phyloP scores from a whole-genome alignment of 2,329 filamentous ascomycete genomes.

The Podosphaera fusca region DNA sequence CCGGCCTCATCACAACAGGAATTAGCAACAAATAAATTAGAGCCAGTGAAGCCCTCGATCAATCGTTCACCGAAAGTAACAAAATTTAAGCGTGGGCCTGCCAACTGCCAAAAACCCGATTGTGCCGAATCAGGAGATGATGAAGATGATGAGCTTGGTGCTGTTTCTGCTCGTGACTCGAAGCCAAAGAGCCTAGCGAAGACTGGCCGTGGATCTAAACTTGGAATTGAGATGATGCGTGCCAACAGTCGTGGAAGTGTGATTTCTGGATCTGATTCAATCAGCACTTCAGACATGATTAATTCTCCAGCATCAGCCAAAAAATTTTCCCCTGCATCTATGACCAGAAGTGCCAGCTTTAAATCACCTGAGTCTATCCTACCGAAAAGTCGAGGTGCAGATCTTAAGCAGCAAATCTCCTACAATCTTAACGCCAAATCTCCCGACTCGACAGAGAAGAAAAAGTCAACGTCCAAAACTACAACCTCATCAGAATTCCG shows the following conservation, averaged over 20 bases:
- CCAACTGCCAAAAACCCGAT: background rate
- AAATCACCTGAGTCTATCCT: too few species aligned
- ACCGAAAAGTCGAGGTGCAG: too few species aligned
- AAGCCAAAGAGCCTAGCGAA: constrained; percentile 28
- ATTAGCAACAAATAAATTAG: too few species aligned
- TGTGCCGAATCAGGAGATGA: constrained; percentile 62
- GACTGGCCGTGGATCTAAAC: constrained; percentile 55
- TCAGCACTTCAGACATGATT: constrained; percentile 8
- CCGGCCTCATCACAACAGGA: background rate
- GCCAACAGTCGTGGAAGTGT: constrained; percentile 84
- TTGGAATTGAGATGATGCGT: constrained; percentile 94
- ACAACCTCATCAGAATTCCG: too few species aligned
- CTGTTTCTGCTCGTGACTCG: constrained; percentile 19
- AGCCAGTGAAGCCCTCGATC: too few species aligned
- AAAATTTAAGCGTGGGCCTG: too few species aligned
- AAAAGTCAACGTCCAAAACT: too few species aligned
- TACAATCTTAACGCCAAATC: too few species aligned
- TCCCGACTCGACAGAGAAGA: too few species aligned
- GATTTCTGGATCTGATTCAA: constrained; percentile 13
- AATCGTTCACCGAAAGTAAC: too few species aligned
- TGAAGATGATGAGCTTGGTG: constrained; percentile 74
- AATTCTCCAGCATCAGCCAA: constrained; percentile 10
- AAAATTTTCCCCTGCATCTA: constrained; percentile 9
- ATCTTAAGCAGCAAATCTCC: too few species aligned
- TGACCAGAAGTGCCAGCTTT: constrained; percentile 8